Evolutionary conservation across 2,329 filamentous ascomycete genomes (phyloP), one percentile per base, ranked within the genome.

Genomic region (Coleophoma eucalyptorum): DNA sequence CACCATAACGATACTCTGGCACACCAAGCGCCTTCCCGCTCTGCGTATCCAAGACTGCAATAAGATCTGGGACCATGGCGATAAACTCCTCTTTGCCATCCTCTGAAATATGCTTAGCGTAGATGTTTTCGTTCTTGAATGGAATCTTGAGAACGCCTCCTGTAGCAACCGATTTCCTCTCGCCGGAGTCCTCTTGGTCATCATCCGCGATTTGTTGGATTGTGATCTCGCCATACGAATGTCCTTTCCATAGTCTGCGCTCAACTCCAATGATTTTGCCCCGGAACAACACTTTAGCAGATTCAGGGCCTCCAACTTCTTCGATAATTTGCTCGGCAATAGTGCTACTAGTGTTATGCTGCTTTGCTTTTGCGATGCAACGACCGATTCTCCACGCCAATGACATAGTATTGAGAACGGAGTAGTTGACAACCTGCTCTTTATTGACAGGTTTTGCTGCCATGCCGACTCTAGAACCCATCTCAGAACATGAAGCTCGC

Each of bases 51-150:
- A 78, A 65, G 3, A 78, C 54, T 32, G 71, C 68, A 43, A 79
- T 76, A 40, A 79, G 60, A 56, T 78, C 75, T 1, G 76, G 75
- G 3, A 77, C 75, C 10, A 72, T 72, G 1, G 74, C 74, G 5
- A 78, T 57, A 7, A 75, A 69, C 34, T 57, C 26, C 13, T 59
- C 56, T 6, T 32, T 51, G 3, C 50, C 58, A 43, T 52, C 50
- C 16, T 55, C 54, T 6, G 38, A 49, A 13, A 57, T 48, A 37
- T 54, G 47, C 41, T 55, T 54, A 0, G 79, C 84, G n/a, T 78
- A 79, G 42, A 89, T 84, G 59, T 88, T 89, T 62, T 89, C 84
- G 64, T 89, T 89, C 68, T 87, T 87, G 71, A 88, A 88, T 0
- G 84, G 84, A 45, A 89, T 83, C 61, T 80, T 84, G 62, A 87